phyloP scores from a whole-genome alignment of 805 yeast species.

The Metschnikowia koreensis region DNA sequence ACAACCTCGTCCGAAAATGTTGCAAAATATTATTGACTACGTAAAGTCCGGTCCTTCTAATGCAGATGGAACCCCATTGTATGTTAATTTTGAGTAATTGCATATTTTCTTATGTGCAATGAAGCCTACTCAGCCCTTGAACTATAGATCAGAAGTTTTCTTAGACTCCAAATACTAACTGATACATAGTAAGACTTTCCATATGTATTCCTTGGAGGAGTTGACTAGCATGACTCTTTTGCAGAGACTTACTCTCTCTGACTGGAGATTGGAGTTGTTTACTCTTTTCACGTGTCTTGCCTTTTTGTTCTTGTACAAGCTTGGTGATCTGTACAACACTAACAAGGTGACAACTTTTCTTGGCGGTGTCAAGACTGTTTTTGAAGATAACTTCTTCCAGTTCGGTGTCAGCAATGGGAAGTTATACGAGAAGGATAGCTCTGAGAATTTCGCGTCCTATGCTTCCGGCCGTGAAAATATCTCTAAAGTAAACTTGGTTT shows the following conservation, averaged over 20 bases:
- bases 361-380: constrained; percentile 46
- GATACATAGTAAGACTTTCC: constrained; percentile 15
- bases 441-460: constrained; percentile 64
- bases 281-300: constrained; percentile 51
- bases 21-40: constrained; percentile 14
- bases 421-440: constrained; percentile 58
- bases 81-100: constrained; percentile 6
- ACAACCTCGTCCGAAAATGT: constrained; percentile 10
- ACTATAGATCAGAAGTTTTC: neutral
- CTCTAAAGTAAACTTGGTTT: constrained; percentile 55
- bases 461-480: constrained; percentile 88
- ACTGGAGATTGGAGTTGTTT: constrained; percentile 74
- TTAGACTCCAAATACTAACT: constrained; percentile 7
- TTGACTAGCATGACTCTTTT: constrained; percentile 56
- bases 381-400: constrained; percentile 70
- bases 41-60: constrained; percentile 16
- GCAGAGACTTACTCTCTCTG: constrained; percentile 57
- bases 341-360: constrained; percentile 54
- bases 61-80: constrained; percentile 21
- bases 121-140: too few relatives aligned
- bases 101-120: too few relatives aligned
- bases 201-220: constrained; percentile 46
- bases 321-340: constrained; percentile 62
- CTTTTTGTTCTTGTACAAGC: constrained; percentile 49
- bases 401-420: constrained; percentile 57